Conservation (phyloP, 179 eudicot species). For the Gypsophila paniculata region DNA sequence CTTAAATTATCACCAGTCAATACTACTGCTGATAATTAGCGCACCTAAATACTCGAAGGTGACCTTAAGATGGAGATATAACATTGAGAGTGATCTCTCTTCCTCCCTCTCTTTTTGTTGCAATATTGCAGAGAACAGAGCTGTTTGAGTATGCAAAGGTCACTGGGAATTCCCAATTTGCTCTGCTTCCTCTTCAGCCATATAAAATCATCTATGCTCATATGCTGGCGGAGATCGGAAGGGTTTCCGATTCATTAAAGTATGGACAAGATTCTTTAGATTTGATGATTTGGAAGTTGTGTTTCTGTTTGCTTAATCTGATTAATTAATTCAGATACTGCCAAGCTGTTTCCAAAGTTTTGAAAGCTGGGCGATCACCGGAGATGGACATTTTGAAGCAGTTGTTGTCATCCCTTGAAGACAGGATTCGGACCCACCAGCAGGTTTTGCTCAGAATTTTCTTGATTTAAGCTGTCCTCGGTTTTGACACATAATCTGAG, state of each 20-base stretch:
- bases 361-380: constrained; percentile 69
- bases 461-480: neutral
- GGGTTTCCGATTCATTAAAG: constrained; percentile 79
- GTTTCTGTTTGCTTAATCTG: constrained; percentile 13
- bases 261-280: constrained; percentile 29
- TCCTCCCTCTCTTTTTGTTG: constrained; percentile 21
- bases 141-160: constrained; percentile 80
- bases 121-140: constrained; percentile 78
- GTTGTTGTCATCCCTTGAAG: constrained; percentile 66
- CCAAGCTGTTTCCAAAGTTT: constrained; percentile 62
- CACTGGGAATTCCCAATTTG: constrained; percentile 86
- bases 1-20: neutral
- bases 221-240: constrained; percentile 97
- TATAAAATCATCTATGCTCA: constrained; percentile 88
- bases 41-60: neutral
- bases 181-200: constrained; percentile 74
- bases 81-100: constrained; percentile 10
- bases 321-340: constrained; percentile 57
- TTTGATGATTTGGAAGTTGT: constrained; percentile 23
- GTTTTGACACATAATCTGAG: constrained; percentile 12
- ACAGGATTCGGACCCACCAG: constrained; percentile 76
- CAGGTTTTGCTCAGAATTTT: constrained; percentile 42
- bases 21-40: neutral
- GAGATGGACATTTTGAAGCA: constrained; percentile 68
- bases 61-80: neutral